Conservation (phyloP, 805 yeast species). For the Lipomyces oligophaga region DNA sequence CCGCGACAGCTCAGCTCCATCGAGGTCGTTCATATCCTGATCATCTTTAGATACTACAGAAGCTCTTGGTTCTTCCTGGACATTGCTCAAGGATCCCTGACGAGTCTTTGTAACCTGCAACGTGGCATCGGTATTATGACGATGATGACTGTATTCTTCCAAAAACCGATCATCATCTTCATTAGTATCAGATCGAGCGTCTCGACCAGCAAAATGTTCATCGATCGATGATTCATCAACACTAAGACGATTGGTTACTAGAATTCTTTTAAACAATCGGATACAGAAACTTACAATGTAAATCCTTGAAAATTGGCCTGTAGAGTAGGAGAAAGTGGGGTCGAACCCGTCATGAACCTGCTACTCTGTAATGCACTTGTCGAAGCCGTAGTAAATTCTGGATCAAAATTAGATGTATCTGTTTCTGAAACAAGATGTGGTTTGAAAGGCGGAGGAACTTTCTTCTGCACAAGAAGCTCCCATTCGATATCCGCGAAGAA, state of each 20-base stretch:
- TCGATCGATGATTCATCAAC: conserved; percentile 92
- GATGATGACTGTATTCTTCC: too few relatives aligned
- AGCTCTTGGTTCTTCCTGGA: conserved; percentile 1
- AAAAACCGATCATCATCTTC: too few relatives aligned
- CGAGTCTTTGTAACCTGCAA: background rate
- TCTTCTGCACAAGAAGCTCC: conserved; percentile 71
- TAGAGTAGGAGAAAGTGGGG: conserved; percentile 89
- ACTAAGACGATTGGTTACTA: conserved; percentile 32
- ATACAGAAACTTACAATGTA: conserved; percentile 46
- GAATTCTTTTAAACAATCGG: background rate
- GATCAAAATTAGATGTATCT: conserved; percentile 95
- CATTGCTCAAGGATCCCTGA: background rate
- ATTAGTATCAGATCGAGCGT: too few relatives aligned
- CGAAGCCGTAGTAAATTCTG: conserved; percentile 91
- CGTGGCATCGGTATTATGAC: conserved; percentile 7
- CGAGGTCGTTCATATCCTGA: conserved; percentile 49
- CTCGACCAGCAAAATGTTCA: conserved; percentile 72
- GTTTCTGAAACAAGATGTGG: conserved; percentile 88
- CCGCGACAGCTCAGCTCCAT: conserved; percentile 43
- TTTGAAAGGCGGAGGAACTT: conserved; percentile 92
- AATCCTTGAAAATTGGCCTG: conserved; percentile 97
- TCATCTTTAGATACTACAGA: background rate
- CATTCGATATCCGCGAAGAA: conserved; percentile 91
- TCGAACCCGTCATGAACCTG: conserved; percentile 42
- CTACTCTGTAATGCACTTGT: conserved; percentile 64